Conservation (phyloP, 495 filamentous ascomycete genomes). For the Penicillium cataractarum region DNA sequence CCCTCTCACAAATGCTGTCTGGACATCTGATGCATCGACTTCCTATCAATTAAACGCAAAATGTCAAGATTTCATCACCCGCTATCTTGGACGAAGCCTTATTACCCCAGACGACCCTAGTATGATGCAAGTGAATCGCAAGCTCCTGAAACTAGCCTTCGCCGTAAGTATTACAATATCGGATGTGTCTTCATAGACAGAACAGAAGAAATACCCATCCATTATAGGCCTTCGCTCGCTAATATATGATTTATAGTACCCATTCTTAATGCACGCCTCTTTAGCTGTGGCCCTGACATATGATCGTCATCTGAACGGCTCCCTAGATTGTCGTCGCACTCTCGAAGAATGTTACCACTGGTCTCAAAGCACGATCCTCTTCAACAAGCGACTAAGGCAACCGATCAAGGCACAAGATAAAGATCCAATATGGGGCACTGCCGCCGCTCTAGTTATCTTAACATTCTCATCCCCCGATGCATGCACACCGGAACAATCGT, state of each 20-base stretch:
- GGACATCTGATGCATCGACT: slow-evolving; percentile 34
- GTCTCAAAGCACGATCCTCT: slow-evolving; percentile 41
- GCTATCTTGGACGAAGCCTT: slow-evolving; percentile 43
- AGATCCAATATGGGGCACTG: slow-evolving; percentile 52
- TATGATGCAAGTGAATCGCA: slow-evolving; percentile 42
- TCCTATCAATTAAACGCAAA: slow-evolving; percentile 38
- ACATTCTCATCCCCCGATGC: slow-evolving; percentile 44
- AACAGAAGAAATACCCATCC: not conserved
- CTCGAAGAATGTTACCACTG: slow-evolving; percentile 48
- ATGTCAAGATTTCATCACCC: slow-evolving; percentile 44
- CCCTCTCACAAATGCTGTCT: slow-evolving; percentile 35
- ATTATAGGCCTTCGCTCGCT: slow-evolving; percentile 16
- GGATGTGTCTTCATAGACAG: not conserved
- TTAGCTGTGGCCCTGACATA: slow-evolving; percentile 47
- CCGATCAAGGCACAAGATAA: slow-evolving; percentile 42
- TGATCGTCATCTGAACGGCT: slow-evolving; percentile 44
- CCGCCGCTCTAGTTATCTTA: slow-evolving; percentile 41
- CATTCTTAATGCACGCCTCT: slow-evolving; percentile 52
- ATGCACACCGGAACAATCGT: slow-evolving; percentile 42
- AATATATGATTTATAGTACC: slow-evolving; percentile 37
- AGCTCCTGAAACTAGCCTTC: slow-evolving; percentile 40
- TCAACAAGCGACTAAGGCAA: slow-evolving; percentile 38
- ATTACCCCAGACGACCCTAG: slow-evolving; percentile 38
- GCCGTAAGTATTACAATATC: slow-evolving; percentile 30
- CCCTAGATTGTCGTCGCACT: slow-evolving; percentile 27